These are phyloP conservation scores for Aechmea fasciata DNA, from an alignment of 176 grass and related monocot genomes.

Conservation along the genomic window DNA sequence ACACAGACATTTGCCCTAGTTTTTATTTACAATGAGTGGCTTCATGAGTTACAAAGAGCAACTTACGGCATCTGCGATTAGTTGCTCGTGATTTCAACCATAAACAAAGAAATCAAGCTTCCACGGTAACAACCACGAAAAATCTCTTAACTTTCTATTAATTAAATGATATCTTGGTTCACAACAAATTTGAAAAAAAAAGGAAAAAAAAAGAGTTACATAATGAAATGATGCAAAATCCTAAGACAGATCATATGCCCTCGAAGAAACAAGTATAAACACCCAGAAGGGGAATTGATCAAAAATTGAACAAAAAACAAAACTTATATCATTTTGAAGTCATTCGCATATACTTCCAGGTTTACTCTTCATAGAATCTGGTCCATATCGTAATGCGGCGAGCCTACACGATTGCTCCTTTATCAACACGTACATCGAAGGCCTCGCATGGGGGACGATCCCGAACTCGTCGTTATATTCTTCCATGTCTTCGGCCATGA, in stretches of 20 bases:
- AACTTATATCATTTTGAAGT: slow-evolving; percentile 7
- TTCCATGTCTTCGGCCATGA: slow-evolving; percentile 70
- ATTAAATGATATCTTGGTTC: too few relatives aligned
- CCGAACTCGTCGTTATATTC: slow-evolving; percentile 56
- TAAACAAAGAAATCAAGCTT: too few relatives aligned
- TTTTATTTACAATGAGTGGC: too few relatives aligned
- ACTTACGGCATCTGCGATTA: too few relatives aligned
- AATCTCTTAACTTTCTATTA: too few relatives aligned
- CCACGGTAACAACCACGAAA: too few relatives aligned
- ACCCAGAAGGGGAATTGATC: neutral
- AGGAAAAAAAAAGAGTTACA: neutral
- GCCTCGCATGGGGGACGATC: slow-evolving; percentile 55
- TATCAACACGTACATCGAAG: slow-evolving; percentile 51
- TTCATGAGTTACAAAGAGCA: too few relatives aligned
- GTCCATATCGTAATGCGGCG: slow-evolving; percentile 30
- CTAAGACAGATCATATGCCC: neutral
- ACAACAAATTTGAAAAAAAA: neutral
- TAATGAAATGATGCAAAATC: neutral
- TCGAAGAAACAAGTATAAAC: neutral
- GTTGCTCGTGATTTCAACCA: too few relatives aligned
- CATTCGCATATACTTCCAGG: slow-evolving; percentile 35
- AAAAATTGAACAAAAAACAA: neutral
- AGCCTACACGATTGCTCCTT: slow-evolving; percentile 82
- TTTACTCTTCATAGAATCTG: slow-evolving; percentile 19
- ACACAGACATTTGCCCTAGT: too few relatives aligned